These are phyloP conservation scores for Suzukiozyma palmioleophila DNA, from an alignment of 1,139 yeast species.

Conservation along the genomic window DNA sequence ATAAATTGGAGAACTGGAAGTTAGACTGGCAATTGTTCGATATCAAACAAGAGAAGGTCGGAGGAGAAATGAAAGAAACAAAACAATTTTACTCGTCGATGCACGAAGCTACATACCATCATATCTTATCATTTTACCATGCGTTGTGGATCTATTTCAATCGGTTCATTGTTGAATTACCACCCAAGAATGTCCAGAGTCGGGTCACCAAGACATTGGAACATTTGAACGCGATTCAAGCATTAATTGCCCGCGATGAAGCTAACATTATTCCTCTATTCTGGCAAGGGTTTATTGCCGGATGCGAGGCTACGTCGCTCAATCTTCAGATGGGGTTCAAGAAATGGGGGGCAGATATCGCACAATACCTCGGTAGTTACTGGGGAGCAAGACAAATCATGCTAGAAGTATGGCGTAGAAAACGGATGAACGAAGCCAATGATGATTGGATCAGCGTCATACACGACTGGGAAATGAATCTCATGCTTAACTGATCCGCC, in stretches of 20 bases:
- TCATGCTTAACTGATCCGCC: conserved; percentile 55
- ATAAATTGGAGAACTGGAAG: conserved; percentile 57
- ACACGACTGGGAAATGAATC: conserved; percentile 80
- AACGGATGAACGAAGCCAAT: conserved; percentile 51
- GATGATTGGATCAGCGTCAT: conserved; percentile 79
- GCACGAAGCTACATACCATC: conserved; percentile 79
- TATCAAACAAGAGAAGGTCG: conserved; percentile 11
- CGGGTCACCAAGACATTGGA: conserved; percentile 58
- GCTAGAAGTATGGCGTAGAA: conserved; percentile 82
- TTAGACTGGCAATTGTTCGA: conserved; percentile 54
- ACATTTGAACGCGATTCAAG: conserved; percentile 62
- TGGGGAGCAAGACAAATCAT: conserved; percentile 84
- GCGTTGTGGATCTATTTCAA: conserved; percentile 73
- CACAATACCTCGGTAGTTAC: conserved; percentile 73
- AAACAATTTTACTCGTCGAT: conserved; percentile 45
- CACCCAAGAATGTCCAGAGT: conserved; percentile 50
- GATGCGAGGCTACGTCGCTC: conserved; percentile 67
- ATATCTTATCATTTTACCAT: conserved; percentile 74
- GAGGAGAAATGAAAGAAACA: conserved; percentile 15
- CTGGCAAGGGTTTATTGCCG: conserved; percentile 90
- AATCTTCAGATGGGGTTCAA: conserved; percentile 63
- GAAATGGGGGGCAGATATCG: conserved; percentile 78
- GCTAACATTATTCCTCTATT: conserved; percentile 70
- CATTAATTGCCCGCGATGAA: conserved; percentile 48
- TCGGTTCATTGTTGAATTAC: conserved; percentile 56